A percentile compares a stretch with the other conserved stretches of the same genome.
Evolutionary conservation across 2,329 filamentous ascomycete species (phyloP).

Genomic region (Aspergillus pseudoglaucus): DNA sequence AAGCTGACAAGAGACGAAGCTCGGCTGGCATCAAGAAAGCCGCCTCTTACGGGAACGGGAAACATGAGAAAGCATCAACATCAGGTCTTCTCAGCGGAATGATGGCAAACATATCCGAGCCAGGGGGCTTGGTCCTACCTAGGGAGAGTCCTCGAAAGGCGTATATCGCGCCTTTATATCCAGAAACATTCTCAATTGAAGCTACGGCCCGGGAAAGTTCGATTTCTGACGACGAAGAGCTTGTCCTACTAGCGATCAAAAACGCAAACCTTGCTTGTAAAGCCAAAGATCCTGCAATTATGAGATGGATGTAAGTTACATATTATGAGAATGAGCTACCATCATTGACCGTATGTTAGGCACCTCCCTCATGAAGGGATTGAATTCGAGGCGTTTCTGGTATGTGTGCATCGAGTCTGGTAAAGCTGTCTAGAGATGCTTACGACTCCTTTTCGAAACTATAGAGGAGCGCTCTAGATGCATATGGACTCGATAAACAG

Average conservation of each 20-base stretch:
- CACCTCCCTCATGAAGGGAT: neutral
- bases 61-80: too few relatives aligned
- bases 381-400: neutral
- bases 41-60: too few relatives aligned
- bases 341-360: neutral
- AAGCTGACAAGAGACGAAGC: too few relatives aligned
- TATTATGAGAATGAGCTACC: neutral
- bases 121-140: neutral
- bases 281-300: conserved; percentile 12
- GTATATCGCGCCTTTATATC: neutral
- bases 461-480: neutral
- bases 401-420: neutral
- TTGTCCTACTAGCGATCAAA: neutral
- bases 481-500: neutral
- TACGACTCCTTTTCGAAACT: neutral
- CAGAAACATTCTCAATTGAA: neutral
- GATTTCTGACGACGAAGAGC: neutral
- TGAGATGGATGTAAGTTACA: conserved; percentile 13
- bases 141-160: neutral
- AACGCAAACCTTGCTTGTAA: conserved; percentile 23
- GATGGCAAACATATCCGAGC: too few relatives aligned
- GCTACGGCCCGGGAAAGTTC: neutral
- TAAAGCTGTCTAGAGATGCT: too few relatives aligned
- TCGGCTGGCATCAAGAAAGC: too few relatives aligned
- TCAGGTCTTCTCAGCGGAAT: too few relatives aligned